Evolutionary conservation across 495 filamentous ascomycete genomes (phyloP), one percentile per base, ranked within the genome.

Genomic region (Massariosphaeria phaeospora): DNA sequence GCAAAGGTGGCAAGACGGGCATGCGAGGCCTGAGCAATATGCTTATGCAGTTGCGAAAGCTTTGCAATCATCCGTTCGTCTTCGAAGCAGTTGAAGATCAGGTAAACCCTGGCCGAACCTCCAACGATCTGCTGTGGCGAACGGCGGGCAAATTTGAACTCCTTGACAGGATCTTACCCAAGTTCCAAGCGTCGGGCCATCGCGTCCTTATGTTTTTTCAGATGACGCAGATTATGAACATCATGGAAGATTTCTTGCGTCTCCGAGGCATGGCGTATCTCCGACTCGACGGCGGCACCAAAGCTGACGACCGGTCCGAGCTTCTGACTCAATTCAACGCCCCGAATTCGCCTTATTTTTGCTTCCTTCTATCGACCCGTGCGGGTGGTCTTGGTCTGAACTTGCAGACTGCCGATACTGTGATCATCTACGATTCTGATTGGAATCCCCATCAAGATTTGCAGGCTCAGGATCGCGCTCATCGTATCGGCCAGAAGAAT

Each of bases 151-250:
- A 98, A 70, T 98, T 98, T 63, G 93, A 98, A 72, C 76, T 98
- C 10, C 77, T 98, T 13, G 94, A 98, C 70, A 77, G 93, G 26
- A 77, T 98, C 45, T 70, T 98, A 35, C 93, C 93, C 9, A 98
- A 98, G 69, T 96, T 97, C 73, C 81, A 85, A 56, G 79, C 75
- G 0, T 86, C 89, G 3, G 86, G 87, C 30, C 93, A 98, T 79
- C 84, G 94, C 62, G 89, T 96, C 43, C 70, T 98, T 66, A 97
- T 98, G 85, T 98, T 98, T 79, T 98, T 98, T 79, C 93, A 98
- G 70, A 98, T 98, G 93, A 98, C 93, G 1, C 89, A 95, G 34
- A 98, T 98, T 66, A 98, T 98, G 93, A 95, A 98, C 69, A 98
- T 98, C 68, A 97, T 98, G 94, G 93, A 98, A 63, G 93, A 98